Evolutionary conservation across 768 basidiomycete species (phyloP).

Genomic region (Rhodosporidiobolus odoratus): DNA sequence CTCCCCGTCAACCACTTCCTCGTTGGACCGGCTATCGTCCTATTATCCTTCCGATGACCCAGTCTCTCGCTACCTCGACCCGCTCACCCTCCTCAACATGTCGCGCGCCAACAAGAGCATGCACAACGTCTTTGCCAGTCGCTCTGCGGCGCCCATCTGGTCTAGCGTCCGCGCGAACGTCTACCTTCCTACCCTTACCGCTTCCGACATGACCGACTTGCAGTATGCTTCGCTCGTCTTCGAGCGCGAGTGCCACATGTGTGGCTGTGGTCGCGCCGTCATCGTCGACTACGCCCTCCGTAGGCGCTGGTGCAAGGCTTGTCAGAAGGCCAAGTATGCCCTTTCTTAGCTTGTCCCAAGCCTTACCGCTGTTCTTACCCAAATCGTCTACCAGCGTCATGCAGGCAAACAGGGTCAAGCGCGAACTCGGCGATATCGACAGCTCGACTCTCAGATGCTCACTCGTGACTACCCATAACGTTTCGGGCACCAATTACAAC

Average conservation of each 20-base stretch:
- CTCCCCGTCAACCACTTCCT: no score
- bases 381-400: not conserved
- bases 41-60: no score
- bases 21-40: no score
- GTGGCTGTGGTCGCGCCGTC: not conserved
- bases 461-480: not conserved
- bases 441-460: not conserved
- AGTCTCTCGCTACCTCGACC: slow-evolving; percentile 18
- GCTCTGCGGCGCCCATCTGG: slow-evolving; percentile 2
- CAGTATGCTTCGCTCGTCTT: not conserved
- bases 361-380: not conserved
- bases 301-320: not conserved
- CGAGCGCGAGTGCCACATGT: not conserved
- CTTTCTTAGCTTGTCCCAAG: not conserved
- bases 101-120: slow-evolving; percentile 1
- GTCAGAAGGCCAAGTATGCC: slow-evolving; percentile 5
- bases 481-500: not conserved
- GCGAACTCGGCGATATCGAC: not conserved
- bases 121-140: not conserved
- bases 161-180: not conserved
- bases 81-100: slow-evolving; percentile 6
- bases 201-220: slow-evolving; percentile 5
- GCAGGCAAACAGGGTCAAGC: not conserved
- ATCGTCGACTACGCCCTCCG: slow-evolving; percentile 3
- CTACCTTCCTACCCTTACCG: not conserved